Percentiles rank a stretch among this genome's conserved stretches.
Conservation (phyloP, 163 green algal genomes). For the Trebouxiophyceae sp. region DNA sequence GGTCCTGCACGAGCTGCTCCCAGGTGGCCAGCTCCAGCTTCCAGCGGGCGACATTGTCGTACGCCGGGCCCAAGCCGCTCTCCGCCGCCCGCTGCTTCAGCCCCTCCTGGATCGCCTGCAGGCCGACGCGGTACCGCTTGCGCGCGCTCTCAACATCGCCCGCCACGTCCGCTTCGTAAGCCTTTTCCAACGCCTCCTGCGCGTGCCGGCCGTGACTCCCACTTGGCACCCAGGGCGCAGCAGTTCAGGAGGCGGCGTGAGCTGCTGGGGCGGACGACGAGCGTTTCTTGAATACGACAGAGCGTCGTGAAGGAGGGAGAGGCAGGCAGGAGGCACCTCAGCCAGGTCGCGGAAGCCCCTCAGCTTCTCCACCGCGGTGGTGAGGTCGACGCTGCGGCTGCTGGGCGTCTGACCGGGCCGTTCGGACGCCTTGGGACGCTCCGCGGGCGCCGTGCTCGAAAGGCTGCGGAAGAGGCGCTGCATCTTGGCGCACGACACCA, state of each 20-base stretch:
- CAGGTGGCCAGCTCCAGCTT: slow-evolving; percentile 32
- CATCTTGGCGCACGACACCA: too few relatives aligned
- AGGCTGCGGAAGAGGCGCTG: too few relatives aligned
- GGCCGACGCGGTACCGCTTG: slow-evolving; percentile 6
- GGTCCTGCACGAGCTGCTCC: slow-evolving; percentile 19
- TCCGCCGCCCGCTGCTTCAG: slow-evolving; percentile 26
- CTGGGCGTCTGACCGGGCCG: too few relatives aligned
- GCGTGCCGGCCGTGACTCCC: background rate
- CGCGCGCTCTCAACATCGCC: slow-evolving; percentile 5
- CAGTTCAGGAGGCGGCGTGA: too few relatives aligned
- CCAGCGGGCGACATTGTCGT: slow-evolving; percentile 31
- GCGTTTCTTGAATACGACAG: background rate
- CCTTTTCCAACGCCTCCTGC: slow-evolving; percentile 31
- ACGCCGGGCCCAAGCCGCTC: slow-evolving; percentile 28
- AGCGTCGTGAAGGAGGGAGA: too few relatives aligned
- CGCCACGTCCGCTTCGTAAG: slow-evolving; percentile 14
- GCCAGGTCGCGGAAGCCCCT: too few relatives aligned
- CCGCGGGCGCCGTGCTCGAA: too few relatives aligned
- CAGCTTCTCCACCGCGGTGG: too few relatives aligned
- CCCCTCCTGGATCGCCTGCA: slow-evolving; percentile 25
- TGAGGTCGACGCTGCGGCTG: too few relatives aligned
- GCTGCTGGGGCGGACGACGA: background rate
- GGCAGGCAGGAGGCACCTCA: too few relatives aligned
- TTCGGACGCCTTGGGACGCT: too few relatives aligned
- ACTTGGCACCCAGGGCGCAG: too few relatives aligned